A percentile compares a stretch with the other conserved stretches of the same genome.
These are phyloP conservation scores for Abrus pulchellus DNA, from an alignment of 306 rosid species.

Conservation along the genomic window DNA sequence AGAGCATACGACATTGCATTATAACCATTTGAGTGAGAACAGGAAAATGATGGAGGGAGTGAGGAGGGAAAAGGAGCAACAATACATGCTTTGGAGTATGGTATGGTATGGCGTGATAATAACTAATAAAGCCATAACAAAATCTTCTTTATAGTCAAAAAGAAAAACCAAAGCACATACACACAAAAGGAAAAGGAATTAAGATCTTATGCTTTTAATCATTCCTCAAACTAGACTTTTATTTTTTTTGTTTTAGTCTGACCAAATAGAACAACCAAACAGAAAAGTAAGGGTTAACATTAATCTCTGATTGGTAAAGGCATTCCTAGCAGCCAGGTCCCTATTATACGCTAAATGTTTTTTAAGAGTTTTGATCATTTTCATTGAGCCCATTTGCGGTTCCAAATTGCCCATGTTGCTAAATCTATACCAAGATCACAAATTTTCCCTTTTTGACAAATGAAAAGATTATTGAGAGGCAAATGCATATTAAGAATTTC, in stretches of 20 bases:
- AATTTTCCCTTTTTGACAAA: neutral
- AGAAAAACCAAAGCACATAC: constrained; percentile 53
- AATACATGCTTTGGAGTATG: constrained; percentile 46
- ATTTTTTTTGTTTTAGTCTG: constrained; percentile 44
- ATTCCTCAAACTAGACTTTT: constrained; percentile 58
- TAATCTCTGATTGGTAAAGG: constrained; percentile 28
- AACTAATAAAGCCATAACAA: constrained; percentile 50
- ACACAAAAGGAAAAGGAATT: constrained; percentile 48
- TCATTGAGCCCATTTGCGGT: neutral
- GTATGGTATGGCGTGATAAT: constrained; percentile 49
- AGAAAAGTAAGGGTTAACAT: constrained; percentile 37
- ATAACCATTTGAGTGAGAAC: constrained; percentile 53
- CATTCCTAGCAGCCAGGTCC: constrained; percentile 29
- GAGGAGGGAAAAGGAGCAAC: constrained; percentile 43
- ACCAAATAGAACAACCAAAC: constrained; percentile 42
- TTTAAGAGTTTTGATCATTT: constrained; percentile 1
- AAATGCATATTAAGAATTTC: neutral
- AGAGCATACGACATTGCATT: constrained; percentile 43
- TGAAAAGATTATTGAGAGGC: neutral
- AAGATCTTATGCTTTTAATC: constrained; percentile 64
- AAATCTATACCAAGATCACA: constrained; percentile 12
- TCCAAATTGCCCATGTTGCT: constrained; percentile 6
- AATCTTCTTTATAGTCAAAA: constrained; percentile 64
- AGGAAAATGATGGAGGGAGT: constrained; percentile 49
- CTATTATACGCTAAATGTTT: neutral